Evolutionary conservation across 352 stramenopile genomes (phyloP).

Genomic region (Phytophthora sojae): DNA sequence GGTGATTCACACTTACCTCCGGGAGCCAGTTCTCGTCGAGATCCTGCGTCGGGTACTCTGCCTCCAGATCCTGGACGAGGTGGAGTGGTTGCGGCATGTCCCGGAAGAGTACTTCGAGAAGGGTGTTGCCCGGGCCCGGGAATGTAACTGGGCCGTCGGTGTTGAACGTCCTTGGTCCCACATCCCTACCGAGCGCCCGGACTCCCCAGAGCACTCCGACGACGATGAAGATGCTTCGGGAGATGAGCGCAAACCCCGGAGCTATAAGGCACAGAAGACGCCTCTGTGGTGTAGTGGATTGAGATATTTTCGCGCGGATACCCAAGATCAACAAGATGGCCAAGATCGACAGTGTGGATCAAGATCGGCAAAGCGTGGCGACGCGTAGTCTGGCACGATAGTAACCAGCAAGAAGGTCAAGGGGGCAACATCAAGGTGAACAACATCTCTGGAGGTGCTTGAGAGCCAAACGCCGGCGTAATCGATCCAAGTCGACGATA

Average conservation of each 20-base stretch:
- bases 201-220: background rate
- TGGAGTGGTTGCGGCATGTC: background rate
- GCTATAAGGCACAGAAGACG: background rate
- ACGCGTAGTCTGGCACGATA: too few species aligned
- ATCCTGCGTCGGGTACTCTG: background rate
- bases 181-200: background rate
- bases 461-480: too few species aligned
- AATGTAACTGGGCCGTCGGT: background rate
- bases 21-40: background rate
- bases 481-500: too few species aligned
- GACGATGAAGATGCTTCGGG: background rate
- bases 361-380: too few species aligned
- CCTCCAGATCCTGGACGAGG: background rate
- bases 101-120: background rate
- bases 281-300: too few species aligned
- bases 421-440: too few species aligned
- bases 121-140: background rate
- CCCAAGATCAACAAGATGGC: too few species aligned
- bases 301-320: too few species aligned
- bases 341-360: too few species aligned
- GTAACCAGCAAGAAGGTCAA: too few species aligned
- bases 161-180: background rate
- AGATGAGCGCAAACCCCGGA: background rate
- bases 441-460: too few species aligned
- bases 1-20: background rate